Percentiles rank a stretch among this genome's conserved stretches.
phyloP scores from a whole-genome alignment of 2,329 filamentous ascomycete genomes.

The Stenocarpella maydis region DNA sequence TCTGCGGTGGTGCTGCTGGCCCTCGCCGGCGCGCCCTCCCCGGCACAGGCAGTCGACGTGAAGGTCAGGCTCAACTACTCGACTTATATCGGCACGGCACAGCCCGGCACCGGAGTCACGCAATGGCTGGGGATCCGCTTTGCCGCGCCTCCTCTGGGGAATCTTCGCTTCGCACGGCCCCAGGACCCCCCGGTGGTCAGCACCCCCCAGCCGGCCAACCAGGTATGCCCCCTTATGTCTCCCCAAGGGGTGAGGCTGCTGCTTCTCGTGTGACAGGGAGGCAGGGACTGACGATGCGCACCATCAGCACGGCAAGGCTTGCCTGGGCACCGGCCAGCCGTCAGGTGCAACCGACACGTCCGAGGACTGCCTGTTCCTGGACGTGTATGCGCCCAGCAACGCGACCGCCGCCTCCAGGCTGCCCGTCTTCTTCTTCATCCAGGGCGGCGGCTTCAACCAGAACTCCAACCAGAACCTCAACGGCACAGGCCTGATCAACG shows the following conservation, averaged over 20 bases:
- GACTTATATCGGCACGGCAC: constrained; percentile 33
- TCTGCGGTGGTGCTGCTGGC: constrained; percentile 4
- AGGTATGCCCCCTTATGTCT: constrained; percentile 48
- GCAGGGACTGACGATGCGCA: constrained; percentile 43
- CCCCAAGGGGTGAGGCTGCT: neutral
- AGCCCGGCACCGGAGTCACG: constrained; percentile 29
- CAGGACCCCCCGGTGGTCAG: constrained; percentile 61
- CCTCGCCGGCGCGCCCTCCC: constrained; percentile 1
- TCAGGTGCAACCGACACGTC: constrained; percentile 44
- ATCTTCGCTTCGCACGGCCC: constrained; percentile 72
- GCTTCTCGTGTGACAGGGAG: constrained; percentile 58
- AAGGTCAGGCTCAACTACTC: constrained; percentile 31
- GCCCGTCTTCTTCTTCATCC: constrained; percentile 48
- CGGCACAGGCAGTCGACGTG: constrained; percentile 23
- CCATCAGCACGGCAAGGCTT: constrained; percentile 38
- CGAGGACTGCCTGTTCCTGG: constrained; percentile 76
- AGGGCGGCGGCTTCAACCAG: constrained; percentile 64
- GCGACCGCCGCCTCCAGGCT: constrained; percentile 54
- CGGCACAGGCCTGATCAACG: constrained; percentile 64
- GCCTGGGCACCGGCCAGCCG: constrained; percentile 43
- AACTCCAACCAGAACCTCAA: constrained; percentile 58
- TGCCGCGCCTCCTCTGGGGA: constrained; percentile 71
- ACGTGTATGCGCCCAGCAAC: constrained; percentile 67
- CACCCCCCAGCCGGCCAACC: constrained; percentile 58
- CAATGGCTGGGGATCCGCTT: constrained; percentile 72